Percentiles rank a stretch among this genome's conserved stretches.
phyloP scores from a whole-genome alignment of 2,329 filamentous ascomycete species.

The Neoscytalidium dimidiatum region DNA sequence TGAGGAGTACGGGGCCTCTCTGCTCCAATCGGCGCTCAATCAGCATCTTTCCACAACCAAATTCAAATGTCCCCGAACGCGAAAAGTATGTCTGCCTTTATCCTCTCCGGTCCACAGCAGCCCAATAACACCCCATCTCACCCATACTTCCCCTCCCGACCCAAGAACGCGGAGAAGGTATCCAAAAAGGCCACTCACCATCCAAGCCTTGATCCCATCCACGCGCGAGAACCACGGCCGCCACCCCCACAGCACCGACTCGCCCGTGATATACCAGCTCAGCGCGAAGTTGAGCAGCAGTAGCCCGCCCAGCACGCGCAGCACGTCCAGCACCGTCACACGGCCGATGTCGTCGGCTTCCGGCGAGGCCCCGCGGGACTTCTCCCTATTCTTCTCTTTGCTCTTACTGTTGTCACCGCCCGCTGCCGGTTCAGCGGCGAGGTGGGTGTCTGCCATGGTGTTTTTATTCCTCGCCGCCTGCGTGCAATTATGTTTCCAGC shows the following conservation, averaged over 20 bases:
- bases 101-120: too few relatives aligned
- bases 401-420: background rate
- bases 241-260: slow-evolving; percentile 47
- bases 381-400: slow-evolving; percentile 9
- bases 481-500: too few relatives aligned
- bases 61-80: too few relatives aligned
- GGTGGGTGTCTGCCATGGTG: background rate
- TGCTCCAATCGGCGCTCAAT: slow-evolving; percentile 25
- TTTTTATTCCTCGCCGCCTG: too few relatives aligned
- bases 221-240: slow-evolving; percentile 41
- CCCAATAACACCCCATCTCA: too few relatives aligned
- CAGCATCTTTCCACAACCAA: too few relatives aligned
- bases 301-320: slow-evolving; percentile 70
- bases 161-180: background rate
- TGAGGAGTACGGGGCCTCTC: slow-evolving; percentile 67
- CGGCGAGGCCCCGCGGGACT: background rate
- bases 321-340: slow-evolving; percentile 61
- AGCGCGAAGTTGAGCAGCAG: slow-evolving; percentile 66
- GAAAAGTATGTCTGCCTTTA: too few relatives aligned
- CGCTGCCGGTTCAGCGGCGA: background rate
- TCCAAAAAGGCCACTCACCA: slow-evolving; percentile 27
- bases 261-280: slow-evolving; percentile 76
- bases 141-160: background rate
- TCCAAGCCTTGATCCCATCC: slow-evolving; percentile 34
- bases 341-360: slow-evolving; percentile 24